phyloP scores from a whole-genome alignment of 345 rosid species.

The Gossypium longicalyx region DNA sequence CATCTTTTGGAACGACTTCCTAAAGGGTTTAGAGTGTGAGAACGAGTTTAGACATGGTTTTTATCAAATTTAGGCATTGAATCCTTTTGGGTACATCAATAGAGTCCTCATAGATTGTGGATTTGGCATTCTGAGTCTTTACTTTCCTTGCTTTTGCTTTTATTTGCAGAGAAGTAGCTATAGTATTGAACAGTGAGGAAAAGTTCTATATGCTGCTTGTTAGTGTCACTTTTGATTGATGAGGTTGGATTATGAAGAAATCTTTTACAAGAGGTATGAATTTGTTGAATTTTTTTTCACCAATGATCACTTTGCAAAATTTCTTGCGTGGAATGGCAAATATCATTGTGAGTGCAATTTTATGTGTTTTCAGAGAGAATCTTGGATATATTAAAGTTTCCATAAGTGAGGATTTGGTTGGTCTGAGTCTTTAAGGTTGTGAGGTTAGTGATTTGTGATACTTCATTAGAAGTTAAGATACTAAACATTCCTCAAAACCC shows the following conservation, averaged over 20 bases:
- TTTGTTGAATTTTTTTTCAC: conserved; percentile 13
- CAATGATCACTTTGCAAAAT: not conserved
- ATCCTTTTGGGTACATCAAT: not conserved
- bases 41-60: not conserved
- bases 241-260: conserved; percentile 49
- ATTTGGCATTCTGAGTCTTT: not conserved
- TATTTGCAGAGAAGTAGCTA: conserved; percentile 67
- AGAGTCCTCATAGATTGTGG: not conserved
- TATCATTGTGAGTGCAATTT: conserved; percentile 21
- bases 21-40: no score
- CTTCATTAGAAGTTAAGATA: conserved; percentile 1
- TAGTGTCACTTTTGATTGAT: conserved; percentile 50
- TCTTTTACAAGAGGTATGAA: conserved; percentile 17
- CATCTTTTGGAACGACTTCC: no score
- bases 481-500: conserved; percentile 12
- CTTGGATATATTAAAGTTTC: conserved; percentile 54
- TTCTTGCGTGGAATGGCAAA: conserved; percentile 14
- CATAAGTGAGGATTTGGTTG: conserved; percentile 44
- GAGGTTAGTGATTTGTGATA: conserved; percentile 14
- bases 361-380: conserved; percentile 46
- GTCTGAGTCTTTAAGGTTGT: no score
- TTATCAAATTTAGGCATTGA: no score
- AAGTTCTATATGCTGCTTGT: conserved; percentile 64
- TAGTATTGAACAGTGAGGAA: conserved; percentile 56
- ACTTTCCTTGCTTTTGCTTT: conserved; percentile 13